Base-by-base conservation (phyloP, 2,329 filamentous ascomycete genomes). In the Arthrobotrys megalospora region DNA sequence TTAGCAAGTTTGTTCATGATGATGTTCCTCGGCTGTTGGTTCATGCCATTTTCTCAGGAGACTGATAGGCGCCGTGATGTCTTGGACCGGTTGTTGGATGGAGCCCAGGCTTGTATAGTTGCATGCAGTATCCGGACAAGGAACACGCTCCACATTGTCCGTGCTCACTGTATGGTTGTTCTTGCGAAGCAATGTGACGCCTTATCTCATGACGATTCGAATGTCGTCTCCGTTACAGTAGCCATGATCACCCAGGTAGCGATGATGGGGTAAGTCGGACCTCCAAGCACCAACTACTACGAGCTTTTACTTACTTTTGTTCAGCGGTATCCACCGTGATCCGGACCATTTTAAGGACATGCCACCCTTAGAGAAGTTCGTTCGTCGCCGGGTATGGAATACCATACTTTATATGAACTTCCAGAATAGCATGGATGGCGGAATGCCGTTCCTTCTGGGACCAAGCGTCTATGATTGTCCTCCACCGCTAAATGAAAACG, bases 391-490 rank as follows among this genome's bases (percentile, higher is more conserved):
- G 21, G 43, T 78, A 6, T 78, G 75, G 75, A 78, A 72, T 12
- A 78, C 75, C 6, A 64, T 78, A 14, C 67, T 78, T 1, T 78
- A 78, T 45, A 78, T 78, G 75, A 78, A 78, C 21, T 78, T 78
- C 21, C 75, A 78, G 45, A 78, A 78, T 48, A 78, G 75, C 52
- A 78, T 78, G 75, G 75, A 78, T 48, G 75, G 60, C 1, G 75
- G 75, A 19, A 78, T 78, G 75, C 75, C 75, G 19, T 78, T 78
- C 38, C 75, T 78, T 16, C 45, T 78, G 16, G 24, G 47, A 3
- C 52, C 67, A 3, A 55, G 60, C 43, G 75, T 78, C n/a, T 78
- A 78, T 45, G 75, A 78, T 32, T 78, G 75, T 41, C 55, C 75
- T 12, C 43, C 62, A 36, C 75, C 75, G 2, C 32, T 72, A n/a